phyloP scores from a whole-genome alignment of 495 filamentous ascomycete species.

The Aspergillus nidulans region DNA sequence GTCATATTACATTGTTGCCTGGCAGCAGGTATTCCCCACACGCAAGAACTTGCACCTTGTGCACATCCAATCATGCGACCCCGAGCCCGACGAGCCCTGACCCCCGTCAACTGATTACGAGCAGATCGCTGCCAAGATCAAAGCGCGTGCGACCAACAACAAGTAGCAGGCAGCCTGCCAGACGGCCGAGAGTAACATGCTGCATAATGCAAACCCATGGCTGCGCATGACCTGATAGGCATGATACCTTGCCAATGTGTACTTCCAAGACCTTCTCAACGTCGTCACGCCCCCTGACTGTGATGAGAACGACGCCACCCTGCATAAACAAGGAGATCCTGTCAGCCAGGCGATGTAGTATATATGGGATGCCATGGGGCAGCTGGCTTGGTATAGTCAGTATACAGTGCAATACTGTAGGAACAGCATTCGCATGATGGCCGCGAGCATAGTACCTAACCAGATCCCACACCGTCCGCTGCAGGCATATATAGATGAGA shows the following conservation, averaged over 20 bases:
- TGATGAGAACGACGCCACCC: too few species aligned
- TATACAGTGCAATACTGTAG: slow-evolving; percentile 2
- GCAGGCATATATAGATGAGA: slow-evolving; percentile 10
- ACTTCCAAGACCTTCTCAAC: background rate
- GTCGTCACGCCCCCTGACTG: background rate
- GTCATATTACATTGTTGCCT: too few species aligned
- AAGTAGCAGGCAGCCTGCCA: slow-evolving; percentile 1
- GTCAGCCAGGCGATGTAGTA: background rate
- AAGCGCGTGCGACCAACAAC: background rate
- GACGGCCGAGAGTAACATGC: background rate
- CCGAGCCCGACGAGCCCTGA: background rate
- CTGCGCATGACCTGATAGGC: slow-evolving; percentile 10
- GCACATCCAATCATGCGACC: background rate
- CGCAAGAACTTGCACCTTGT: background rate
- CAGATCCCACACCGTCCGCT: slow-evolving; percentile 6
- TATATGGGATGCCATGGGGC: slow-evolving; percentile 3
- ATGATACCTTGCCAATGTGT: background rate
- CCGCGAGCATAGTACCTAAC: background rate
- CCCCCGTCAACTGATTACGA: background rate
- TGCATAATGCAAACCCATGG: slow-evolving; percentile 11
- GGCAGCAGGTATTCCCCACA: background rate
- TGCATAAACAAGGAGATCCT: too few species aligned
- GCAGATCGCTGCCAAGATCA: background rate
- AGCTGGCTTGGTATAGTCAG: slow-evolving; percentile 8
- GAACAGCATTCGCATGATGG: background rate